Conservation (phyloP, 164 flowering plant genomes). For the Macadamia tetraphylla region DNA sequence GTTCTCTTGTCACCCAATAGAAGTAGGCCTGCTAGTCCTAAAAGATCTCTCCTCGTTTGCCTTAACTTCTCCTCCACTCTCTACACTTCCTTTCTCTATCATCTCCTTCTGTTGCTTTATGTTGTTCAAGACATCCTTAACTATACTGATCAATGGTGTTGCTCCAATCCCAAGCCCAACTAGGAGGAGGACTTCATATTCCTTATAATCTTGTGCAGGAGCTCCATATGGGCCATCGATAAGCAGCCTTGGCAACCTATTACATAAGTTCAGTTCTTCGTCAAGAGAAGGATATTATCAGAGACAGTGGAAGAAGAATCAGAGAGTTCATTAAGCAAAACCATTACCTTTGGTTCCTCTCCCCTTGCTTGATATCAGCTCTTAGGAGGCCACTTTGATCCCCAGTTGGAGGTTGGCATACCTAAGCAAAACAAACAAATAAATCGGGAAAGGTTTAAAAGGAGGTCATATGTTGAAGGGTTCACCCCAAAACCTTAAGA, state of each 20-base stretch:
- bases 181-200: conserved; percentile 54
- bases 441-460: too few species aligned
- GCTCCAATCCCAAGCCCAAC: conserved; percentile 61
- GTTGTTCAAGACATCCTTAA: conserved; percentile 48
- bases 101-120: conserved; percentile 26
- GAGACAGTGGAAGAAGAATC: not conserved
- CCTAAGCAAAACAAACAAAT: conserved; percentile 19
- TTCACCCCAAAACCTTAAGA: too few species aligned
- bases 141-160: conserved; percentile 49
- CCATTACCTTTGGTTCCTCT: conserved; percentile 17
- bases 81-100: conserved; percentile 19
- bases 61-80: conserved; percentile 1
- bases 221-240: conserved; percentile 75
- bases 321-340: not conserved
- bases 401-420: conserved; percentile 43
- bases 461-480: too few species aligned
- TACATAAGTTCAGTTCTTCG: not conserved
- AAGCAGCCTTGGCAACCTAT: conserved; percentile 45
- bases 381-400: conserved; percentile 59
- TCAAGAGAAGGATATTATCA: too few species aligned
- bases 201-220: conserved; percentile 63
- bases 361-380: conserved; percentile 35
- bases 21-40: conserved; percentile 46
- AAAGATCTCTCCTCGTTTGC: conserved; percentile 18
- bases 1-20: conserved; percentile 70